Evolutionary conservation across 371 early-diverging fungal species (phyloP).

Genomic region (Coemansia sp.): DNA sequence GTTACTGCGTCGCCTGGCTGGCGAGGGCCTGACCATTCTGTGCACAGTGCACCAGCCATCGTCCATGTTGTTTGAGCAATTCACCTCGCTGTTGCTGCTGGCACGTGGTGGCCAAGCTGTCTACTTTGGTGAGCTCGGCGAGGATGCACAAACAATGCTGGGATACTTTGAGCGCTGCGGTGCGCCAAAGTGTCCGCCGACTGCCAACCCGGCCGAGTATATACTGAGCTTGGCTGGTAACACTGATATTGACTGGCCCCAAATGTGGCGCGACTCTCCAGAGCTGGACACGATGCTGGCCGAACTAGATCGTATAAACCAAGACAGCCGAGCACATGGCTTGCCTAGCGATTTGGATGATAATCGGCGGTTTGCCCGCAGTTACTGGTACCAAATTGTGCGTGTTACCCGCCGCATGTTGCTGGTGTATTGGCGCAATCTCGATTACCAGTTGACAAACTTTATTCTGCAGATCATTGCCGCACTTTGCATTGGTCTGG

Average conservation of each 20-base stretch:
- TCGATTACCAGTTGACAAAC: slow-evolving; percentile 63
- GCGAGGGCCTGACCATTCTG: slow-evolving; percentile 59
- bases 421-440: slow-evolving; percentile 59
- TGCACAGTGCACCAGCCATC: slow-evolving; percentile 90
- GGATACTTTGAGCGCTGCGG: slow-evolving; percentile 67
- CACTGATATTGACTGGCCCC: slow-evolving; percentile 60
- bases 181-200: slow-evolving; percentile 57
- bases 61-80: slow-evolving; percentile 75
- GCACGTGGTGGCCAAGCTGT: slow-evolving; percentile 77
- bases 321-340: slow-evolving; percentile 23
- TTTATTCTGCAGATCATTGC: slow-evolving; percentile 50
- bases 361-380: slow-evolving; percentile 44
- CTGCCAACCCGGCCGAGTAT: slow-evolving; percentile 73
- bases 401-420: slow-evolving; percentile 59
- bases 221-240: slow-evolving; percentile 61
- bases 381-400: slow-evolving; percentile 50
- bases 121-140: slow-evolving; percentile 76
- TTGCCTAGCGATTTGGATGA: slow-evolving; percentile 43
- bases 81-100: slow-evolving; percentile 75
- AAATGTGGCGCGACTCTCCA: slow-evolving; percentile 55
- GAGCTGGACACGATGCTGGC: slow-evolving; percentile 22
- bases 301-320: slow-evolving; percentile 45
- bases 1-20: slow-evolving; percentile 64
- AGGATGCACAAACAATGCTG: slow-evolving; percentile 57
- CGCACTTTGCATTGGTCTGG: slow-evolving; percentile 68